Evolutionary conservation across 768 basidiomycete species (phyloP).

Genomic region (Imleria badia): DNA sequence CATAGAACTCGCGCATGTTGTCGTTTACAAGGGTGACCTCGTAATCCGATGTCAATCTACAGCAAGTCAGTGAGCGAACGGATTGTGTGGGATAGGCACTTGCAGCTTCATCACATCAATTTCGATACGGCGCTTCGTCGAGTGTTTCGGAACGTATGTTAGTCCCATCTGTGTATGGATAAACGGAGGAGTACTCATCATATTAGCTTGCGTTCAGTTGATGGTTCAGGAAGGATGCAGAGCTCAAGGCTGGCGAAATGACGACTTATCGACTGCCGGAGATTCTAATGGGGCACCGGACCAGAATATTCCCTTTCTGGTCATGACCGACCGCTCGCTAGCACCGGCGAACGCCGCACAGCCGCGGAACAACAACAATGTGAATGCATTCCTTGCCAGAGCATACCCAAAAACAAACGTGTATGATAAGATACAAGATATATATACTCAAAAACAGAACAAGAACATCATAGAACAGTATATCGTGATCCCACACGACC

Average conservation of each 20-base stretch:
- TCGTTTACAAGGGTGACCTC: conserved; percentile 97
- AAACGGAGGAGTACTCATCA: conserved; percentile 56
- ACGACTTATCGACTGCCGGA: conserved; percentile 13
- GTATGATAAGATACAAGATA: conserved; percentile 21
- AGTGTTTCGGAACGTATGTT: conserved; percentile 45
- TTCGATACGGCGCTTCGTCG: conserved; percentile 93
- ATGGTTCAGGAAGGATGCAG: conserved; percentile 12
- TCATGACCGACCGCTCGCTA: conserved; percentile 3
- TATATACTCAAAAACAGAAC: conserved; percentile 14
- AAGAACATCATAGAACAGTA: conserved; percentile 8
- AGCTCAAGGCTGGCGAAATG: conserved; percentile 14
- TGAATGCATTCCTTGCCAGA: conserved; percentile 17
- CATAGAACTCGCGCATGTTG: conserved; percentile 98
- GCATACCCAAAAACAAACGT: conserved; percentile 7
- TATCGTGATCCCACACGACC: conserved; percentile 4
- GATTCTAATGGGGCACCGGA: conserved; percentile 3
- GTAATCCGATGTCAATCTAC: conserved; percentile 96
- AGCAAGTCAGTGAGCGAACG: neutral
- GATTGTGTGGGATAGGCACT: conserved; percentile 22
- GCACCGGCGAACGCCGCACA: neutral
- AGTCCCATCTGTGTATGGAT: conserved; percentile 24
- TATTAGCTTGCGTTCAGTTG: conserved; percentile 31
- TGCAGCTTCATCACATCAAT: conserved; percentile 99
- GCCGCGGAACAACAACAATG: neutral
- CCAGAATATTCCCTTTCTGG: conserved; percentile 24